A percentile compares a stretch with the other conserved stretches of the same genome.
These are phyloP conservation scores for Aspergillus novofumigatus DNA, from an alignment of 2,329 filamentous ascomycete genomes.

Conservation along the genomic window DNA sequence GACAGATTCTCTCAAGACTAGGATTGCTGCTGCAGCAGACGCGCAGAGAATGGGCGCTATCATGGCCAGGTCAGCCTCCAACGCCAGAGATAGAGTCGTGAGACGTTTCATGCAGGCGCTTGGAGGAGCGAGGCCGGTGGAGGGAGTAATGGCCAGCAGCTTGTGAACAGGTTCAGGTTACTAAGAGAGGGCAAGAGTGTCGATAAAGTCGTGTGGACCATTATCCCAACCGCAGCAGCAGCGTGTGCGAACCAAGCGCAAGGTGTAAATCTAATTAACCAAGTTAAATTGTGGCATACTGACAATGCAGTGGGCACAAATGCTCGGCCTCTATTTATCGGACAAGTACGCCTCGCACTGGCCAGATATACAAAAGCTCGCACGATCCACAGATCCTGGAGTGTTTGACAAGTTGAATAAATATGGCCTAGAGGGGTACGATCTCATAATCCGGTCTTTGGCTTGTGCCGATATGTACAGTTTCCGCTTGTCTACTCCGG, in stretches of 20 bases:
- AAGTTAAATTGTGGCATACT: background rate
- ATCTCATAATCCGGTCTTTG: too few relatives aligned
- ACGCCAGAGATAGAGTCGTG: background rate
- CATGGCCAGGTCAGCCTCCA: constrained; percentile 1
- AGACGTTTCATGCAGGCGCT: background rate
- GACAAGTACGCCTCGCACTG: constrained; percentile 6
- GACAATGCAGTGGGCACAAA: constrained; percentile 8
- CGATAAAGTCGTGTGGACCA: constrained; percentile 8
- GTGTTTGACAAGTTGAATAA: constrained; percentile 9
- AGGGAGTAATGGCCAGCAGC: constrained; percentile 3
- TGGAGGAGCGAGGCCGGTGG: background rate
- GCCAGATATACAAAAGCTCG: constrained; percentile 5
- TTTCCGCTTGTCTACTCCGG: constrained; percentile 11
- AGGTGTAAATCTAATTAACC: constrained; percentile 3
- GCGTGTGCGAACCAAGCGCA: constrained; percentile 10
- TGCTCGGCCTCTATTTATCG: constrained; percentile 11
- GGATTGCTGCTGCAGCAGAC: background rate
- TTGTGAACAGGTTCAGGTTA: constrained; percentile 4
- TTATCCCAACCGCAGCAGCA: constrained; percentile 10
- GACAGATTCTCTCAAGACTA: constrained; percentile 1
- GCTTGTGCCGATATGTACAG: background rate
- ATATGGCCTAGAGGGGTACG: constrained; percentile 11
- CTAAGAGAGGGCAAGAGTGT: constrained; percentile 2
- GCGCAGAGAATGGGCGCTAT: constrained; percentile 4
- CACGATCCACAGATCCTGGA: background rate